Conservation (phyloP, 2,329 filamentous ascomycete species). For the Paramyrothecium sp. region DNA sequence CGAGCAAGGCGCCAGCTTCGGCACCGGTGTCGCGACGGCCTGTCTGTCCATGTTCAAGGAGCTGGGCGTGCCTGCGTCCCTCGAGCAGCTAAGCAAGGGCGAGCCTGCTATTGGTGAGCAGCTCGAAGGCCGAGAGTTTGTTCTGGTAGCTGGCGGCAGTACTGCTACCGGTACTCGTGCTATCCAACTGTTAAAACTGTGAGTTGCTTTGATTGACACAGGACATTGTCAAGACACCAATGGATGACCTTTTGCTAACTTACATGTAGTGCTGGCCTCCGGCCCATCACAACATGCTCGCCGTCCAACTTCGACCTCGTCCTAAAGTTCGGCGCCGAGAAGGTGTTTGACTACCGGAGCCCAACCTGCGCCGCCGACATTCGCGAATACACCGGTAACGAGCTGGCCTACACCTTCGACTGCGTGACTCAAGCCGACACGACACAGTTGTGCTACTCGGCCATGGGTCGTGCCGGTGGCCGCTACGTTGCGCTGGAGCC, state of each 20-base stretch:
- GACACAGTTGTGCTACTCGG: conserved; percentile 33
- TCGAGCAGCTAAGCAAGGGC: not conserved
- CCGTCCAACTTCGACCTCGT: conserved; percentile 39
- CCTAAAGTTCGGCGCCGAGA: conserved; percentile 38
- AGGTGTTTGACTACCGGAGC: conserved; percentile 42
- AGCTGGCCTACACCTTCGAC: conserved; percentile 39
- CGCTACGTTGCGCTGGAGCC: conserved; percentile 34
- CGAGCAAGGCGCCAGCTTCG: conserved; percentile 21
- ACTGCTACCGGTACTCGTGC: conserved; percentile 41
- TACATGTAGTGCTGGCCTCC: conserved; percentile 29
- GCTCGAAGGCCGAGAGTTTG: conserved; percentile 11
- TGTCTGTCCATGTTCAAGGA: conserved; percentile 26
- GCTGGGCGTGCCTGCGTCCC: conserved; percentile 19
- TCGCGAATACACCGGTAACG: conserved; percentile 32
- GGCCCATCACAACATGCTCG: conserved; percentile 43
- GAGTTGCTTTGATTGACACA: not conserved
- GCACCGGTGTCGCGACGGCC: conserved; percentile 20
- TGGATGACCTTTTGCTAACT: not conserved
- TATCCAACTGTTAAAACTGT: conserved; percentile 39
- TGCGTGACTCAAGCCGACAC: conserved; percentile 34
- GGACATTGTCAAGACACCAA: not conserved
- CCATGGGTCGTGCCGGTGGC: conserved; percentile 35
- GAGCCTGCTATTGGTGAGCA: conserved; percentile 7
- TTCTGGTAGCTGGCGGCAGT: conserved; percentile 45
- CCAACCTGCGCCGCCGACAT: conserved; percentile 32